These are phyloP conservation scores for Volutella citrinella DNA, from an alignment of 2,329 filamentous ascomycete species.

Conservation along the genomic window DNA sequence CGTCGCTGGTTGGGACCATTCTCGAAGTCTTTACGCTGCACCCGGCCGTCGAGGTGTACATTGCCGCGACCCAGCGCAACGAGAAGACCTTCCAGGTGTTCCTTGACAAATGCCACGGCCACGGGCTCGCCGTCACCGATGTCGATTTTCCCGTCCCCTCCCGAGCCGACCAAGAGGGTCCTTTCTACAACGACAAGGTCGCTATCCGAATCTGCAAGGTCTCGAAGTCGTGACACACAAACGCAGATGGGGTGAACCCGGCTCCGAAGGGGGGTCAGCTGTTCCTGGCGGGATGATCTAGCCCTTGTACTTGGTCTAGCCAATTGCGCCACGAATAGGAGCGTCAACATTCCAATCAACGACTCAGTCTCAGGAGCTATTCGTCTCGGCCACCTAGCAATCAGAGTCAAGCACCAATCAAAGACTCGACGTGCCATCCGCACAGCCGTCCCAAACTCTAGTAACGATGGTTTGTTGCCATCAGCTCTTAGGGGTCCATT, in stretches of 20 bases:
- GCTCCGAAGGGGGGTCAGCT: slow-evolving; percentile 1
- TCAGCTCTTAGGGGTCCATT: too few relatives aligned
- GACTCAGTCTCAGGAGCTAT: slow-evolving; percentile 6
- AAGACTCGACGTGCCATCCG: too few relatives aligned
- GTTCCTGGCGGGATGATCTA: neutral
- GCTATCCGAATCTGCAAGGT: slow-evolving; percentile 53
- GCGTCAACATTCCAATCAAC: slow-evolving; percentile 21
- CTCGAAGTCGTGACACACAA: slow-evolving; percentile 20
- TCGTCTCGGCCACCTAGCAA: too few relatives aligned
- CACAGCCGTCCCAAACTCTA: too few relatives aligned
- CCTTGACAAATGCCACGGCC: slow-evolving; percentile 52
- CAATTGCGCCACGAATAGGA: slow-evolving; percentile 5
- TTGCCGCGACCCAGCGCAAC: slow-evolving; percentile 71
- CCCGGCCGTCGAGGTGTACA: slow-evolving; percentile 56
- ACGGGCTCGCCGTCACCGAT: slow-evolving; percentile 40
- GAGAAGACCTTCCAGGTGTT: slow-evolving; percentile 66
- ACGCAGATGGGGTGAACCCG: too few relatives aligned
- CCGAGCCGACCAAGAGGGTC: slow-evolving; percentile 49
- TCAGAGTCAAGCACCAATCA: too few relatives aligned
- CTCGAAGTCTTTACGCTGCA: slow-evolving; percentile 58
- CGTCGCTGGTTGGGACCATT: slow-evolving; percentile 63
- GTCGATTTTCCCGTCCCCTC: slow-evolving; percentile 40
- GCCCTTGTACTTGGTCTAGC: neutral
- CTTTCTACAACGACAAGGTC: slow-evolving; percentile 61
- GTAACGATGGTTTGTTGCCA: too few relatives aligned